phyloP scores from a whole-genome alignment of 441 rosid genomes.

The Cnidoscolus chayamansa region DNA sequence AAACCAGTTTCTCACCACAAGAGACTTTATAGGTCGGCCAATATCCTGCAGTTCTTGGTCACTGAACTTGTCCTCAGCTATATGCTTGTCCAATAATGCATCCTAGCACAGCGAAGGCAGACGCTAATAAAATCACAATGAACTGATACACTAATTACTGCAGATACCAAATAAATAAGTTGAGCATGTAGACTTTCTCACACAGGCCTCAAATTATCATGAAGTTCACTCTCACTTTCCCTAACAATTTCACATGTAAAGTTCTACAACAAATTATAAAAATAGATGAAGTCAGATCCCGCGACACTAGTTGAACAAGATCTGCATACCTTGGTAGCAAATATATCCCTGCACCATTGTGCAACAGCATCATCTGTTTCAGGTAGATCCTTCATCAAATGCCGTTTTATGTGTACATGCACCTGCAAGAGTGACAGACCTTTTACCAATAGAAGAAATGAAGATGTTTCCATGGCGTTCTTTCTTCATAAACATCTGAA shows the following conservation, averaged over 20 bases:
- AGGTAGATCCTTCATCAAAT: constrained; percentile 81
- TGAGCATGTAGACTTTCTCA: neutral
- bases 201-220: neutral
- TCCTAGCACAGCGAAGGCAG: constrained; percentile 46
- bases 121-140: constrained; percentile 15
- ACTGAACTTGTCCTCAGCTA: constrained; percentile 67
- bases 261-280: neutral
- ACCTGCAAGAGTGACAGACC: constrained; percentile 48
- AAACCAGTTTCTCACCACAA: constrained; percentile 49
- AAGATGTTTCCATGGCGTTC: neutral
- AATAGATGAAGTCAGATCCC: constrained; percentile 3
- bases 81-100: constrained; percentile 77
- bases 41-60: constrained; percentile 67
- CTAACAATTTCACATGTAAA: neutral
- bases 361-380: constrained; percentile 86
- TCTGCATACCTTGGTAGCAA: constrained; percentile 77
- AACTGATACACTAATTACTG: neutral
- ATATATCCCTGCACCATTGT: constrained; percentile 94
- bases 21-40: constrained; percentile 74
- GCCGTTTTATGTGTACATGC: constrained; percentile 74
- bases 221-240: neutral
- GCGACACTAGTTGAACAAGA: constrained; percentile 3
- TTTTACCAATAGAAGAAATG: constrained; percentile 9
- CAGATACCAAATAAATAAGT: neutral
- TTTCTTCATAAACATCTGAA: neutral